Evolutionary conservation across 352 stramenopile genomes (phyloP), one percentile per base, ranked within the genome.

Genomic region (Pythium insidiosum): DNA sequence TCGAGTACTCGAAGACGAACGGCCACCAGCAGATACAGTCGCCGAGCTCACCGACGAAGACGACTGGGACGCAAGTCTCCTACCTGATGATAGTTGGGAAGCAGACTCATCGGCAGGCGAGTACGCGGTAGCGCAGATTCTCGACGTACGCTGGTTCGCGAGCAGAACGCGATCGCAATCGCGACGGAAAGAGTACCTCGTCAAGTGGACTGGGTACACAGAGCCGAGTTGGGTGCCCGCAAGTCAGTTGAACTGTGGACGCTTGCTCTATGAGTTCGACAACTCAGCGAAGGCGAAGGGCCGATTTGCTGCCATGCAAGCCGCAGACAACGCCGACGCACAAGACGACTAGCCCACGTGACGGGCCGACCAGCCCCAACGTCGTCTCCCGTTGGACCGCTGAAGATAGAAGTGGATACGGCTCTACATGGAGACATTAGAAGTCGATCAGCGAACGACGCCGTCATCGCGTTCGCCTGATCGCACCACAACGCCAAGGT

Each of bases 61-160:
- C 16, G 44, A 9, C 19, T 60, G 6, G n/a, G n/a, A n/a, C n/a
- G n/a, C n/a, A n/a, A n/a, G n/a, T n/a, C n/a, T n/a, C n/a, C n/a
- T n/a, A n/a, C 52, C 52, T 13, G 52, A 60, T 35, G 52, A 55
- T 35, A 55, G 40, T 16, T 60, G 44, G 45, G 38, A 25, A 20
- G 45, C 41, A 3, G 45, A 55, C 20, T 11, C 25, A 10, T 13
- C 9, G 0, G 11, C 4, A 2, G 31, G 21, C 15, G 39, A 60
- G 25, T 60, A 51, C 20, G 52, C 43, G 13, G 20, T 55, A 1
- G 52, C 55, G 18, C 21, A 20, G 1, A 50, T 60, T 29, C 10
- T 60, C 5, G 45, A 60, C 16, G 45, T n/a, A n/a, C n/a, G n/a
- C n/a, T n/a, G n/a, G n/a, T n/a, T n/a, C n/a, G n/a, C n/a, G n/a